Evolutionary conservation across 345 rosid genomes (phyloP), one percentile per base, ranked within the genome.

Genomic region (Salix purpurea): DNA sequence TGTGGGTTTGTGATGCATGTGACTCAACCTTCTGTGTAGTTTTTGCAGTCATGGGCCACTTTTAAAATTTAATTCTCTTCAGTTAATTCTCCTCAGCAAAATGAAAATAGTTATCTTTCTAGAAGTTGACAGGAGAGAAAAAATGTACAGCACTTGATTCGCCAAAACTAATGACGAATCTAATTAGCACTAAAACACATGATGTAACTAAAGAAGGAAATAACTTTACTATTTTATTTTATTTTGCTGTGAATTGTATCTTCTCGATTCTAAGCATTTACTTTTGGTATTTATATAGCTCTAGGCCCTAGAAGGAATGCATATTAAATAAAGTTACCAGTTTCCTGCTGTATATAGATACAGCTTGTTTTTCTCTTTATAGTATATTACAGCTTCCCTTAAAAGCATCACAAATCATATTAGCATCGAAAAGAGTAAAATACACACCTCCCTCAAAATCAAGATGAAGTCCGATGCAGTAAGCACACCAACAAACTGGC

Each of bases 401-500:
- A 23, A 30, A 36, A 18, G 9, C 48, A 77, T 11, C 28, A 34
- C 8, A 6, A 10, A 26, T 24, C 28, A n/a, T 50, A 12, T 40
- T 44, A 72, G 24, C 62, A 70, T 32, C 26, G 37, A 60, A 30
- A 64, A 46, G 34, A 44, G 36, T 24, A 62, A 77, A 40, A 61
- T 65, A 70, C 86, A 79, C 77, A 92, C 97, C 97, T 92, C 97
- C 83, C 88, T 87, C 74, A 92, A 76, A 78, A 92, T 92, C 70
- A 92, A 83, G 81, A 92, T 92, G 83, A 92, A 92, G 85, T 92
- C 97, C 83, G 86, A 78, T 28, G 89, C 95, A 79, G 88, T 89
- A 75, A 92, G 92, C 84, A 92, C 88, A 67, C 97, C 97, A 81
- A 92, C 95, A 85, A 90, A 91, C 78, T 86, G 88, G 58, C 95